These are phyloP conservation scores for Solanum gandarillasii DNA, from an alignment of 257 asterid genomes.

Conservation along the genomic window DNA sequence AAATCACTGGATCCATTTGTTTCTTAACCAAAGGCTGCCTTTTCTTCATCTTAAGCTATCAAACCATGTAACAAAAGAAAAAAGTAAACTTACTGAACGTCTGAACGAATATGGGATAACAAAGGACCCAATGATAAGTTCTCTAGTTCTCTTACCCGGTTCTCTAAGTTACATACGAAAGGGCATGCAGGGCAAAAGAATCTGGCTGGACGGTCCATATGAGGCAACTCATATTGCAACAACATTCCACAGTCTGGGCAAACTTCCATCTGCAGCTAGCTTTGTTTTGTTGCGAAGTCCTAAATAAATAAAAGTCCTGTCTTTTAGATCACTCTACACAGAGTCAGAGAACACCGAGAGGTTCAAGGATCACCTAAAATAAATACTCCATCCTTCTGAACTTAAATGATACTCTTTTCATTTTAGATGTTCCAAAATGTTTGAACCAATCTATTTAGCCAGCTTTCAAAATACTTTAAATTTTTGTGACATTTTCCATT, in stretches of 20 bases:
- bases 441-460: neutral
- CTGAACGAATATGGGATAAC: neutral
- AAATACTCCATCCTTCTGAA: neutral
- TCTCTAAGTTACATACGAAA: slow-evolving; percentile 38
- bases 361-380: neutral
- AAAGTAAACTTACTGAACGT: neutral
- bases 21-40: slow-evolving; percentile 41
- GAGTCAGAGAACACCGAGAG: neutral
- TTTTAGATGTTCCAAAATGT: neutral
- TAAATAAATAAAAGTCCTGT: neutral
- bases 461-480: neutral
- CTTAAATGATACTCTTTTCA: neutral
- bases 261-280: slow-evolving; percentile 41
- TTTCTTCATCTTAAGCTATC: slow-evolving; percentile 58
- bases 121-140: neutral
- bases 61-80: neutral
- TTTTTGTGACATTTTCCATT: neutral
- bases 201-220: slow-evolving; percentile 38
- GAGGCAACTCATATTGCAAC: slow-evolving; percentile 52
- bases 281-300: neutral
- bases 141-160: slow-evolving; percentile 22
- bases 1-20: slow-evolving; percentile 57
- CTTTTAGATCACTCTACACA: neutral
- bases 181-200: slow-evolving; percentile 66
- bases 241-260: slow-evolving; percentile 64